Evolutionary conservation across 805 yeast species (phyloP).

Genomic region (Komagataella pastoris): DNA sequence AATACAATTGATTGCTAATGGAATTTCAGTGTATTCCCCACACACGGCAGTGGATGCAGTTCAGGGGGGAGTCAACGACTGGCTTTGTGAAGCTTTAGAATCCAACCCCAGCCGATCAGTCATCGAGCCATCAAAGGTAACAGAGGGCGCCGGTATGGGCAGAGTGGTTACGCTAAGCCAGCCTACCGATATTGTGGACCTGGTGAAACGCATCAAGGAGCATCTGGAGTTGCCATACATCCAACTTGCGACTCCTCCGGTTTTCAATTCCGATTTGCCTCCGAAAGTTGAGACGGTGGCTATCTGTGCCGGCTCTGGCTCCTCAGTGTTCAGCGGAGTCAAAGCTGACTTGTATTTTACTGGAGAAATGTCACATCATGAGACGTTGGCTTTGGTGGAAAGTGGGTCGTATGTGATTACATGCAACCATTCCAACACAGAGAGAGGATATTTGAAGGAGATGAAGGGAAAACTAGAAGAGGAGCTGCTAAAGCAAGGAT

Average conservation of each 20-base stretch:
- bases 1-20: constrained; percentile 54
- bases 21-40: constrained; percentile 87
- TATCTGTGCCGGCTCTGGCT: constrained; percentile 93
- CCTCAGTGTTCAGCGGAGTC: constrained; percentile 52
- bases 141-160: constrained; percentile 69
- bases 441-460: constrained; percentile 61
- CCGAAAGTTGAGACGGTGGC: constrained; percentile 46
- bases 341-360: constrained; percentile 66
- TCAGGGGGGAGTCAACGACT: constrained; percentile 86
- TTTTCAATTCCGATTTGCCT: constrained; percentile 12
- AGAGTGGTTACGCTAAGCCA: constrained; percentile 39
- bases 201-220: constrained; percentile 39
- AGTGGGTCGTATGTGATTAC: constrained; percentile 57
- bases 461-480: constrained; percentile 34
- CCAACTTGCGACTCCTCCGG: constrained; percentile 30
- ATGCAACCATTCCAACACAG: constrained; percentile 89
- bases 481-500: constrained; percentile 20
- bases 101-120: constrained; percentile 13
- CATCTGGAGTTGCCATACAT: constrained; percentile 38
- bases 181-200: constrained; percentile 26
- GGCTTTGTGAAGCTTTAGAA: constrained; percentile 53
- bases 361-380: constrained; percentile 94
- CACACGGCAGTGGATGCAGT: constrained; percentile 96
- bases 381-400: constrained; percentile 61
- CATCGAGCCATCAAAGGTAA: constrained; percentile 27